A percentile compares a stretch with the other conserved stretches of the same genome.
Conservation (phyloP, 352 stramenopile genomes). For the Globisporangium emineosum region DNA sequence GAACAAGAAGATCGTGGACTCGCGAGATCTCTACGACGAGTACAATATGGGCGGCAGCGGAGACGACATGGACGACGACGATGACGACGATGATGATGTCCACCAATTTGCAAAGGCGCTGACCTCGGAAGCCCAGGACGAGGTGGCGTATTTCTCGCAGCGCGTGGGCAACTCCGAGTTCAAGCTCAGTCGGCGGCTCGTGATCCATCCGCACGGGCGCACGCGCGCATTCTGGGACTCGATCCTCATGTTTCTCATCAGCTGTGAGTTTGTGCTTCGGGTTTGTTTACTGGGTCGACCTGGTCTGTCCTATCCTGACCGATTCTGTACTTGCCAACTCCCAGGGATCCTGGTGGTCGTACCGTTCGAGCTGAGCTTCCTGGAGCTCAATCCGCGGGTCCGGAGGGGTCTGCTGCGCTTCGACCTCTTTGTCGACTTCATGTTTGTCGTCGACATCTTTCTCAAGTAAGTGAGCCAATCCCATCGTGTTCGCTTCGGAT, state of each 20-base stretch:
- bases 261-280: constrained; percentile 36
- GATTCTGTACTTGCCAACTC: background rate
- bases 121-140: constrained; percentile 46
- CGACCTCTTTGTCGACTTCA: constrained; percentile 59
- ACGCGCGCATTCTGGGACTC: constrained; percentile 59
- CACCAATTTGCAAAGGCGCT: constrained; percentile 10
- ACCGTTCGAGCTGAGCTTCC: constrained; percentile 72
- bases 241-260: constrained; percentile 50
- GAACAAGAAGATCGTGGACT: background rate
- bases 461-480: constrained; percentile 76
- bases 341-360: constrained; percentile 59
- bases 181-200: constrained; percentile 37
- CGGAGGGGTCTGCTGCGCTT: constrained; percentile 42
- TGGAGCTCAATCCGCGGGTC: constrained; percentile 27
- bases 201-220: constrained; percentile 66
- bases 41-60: constrained; percentile 5
- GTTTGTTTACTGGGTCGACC: background rate
- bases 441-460: constrained; percentile 69
- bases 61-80: constrained; percentile 15
- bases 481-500: too few relatives aligned
- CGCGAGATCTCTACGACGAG: constrained; percentile 11
- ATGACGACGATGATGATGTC: constrained; percentile 21
- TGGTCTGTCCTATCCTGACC: background rate
- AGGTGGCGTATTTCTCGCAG: constrained; percentile 66
- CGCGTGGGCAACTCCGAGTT: constrained; percentile 42